phyloP scores from a whole-genome alignment of 2,329 filamentous ascomycete species.

The Onygenales sp. region DNA sequence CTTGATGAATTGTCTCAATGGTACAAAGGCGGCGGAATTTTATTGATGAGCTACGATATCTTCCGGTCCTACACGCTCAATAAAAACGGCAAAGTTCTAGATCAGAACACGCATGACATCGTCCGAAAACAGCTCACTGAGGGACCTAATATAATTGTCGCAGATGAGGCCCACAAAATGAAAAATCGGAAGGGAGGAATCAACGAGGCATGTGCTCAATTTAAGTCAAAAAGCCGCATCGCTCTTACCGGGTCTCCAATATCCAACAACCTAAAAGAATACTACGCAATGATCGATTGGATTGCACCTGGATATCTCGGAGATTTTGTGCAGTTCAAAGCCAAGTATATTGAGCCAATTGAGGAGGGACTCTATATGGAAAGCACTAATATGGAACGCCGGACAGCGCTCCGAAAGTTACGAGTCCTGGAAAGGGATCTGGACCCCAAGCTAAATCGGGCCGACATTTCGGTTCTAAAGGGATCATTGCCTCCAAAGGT shows the following conservation, averaged over 20 bases:
- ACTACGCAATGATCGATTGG: slow-evolving; percentile 83
- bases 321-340: slow-evolving; percentile 54
- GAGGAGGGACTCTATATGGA: slow-evolving; percentile 59
- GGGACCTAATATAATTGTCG: slow-evolving; percentile 62
- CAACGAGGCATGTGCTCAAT: slow-evolving; percentile 44
- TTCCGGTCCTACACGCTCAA: slow-evolving; percentile 43
- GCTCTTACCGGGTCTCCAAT: slow-evolving; percentile 81
- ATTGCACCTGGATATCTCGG: slow-evolving; percentile 72
- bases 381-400: slow-evolving; percentile 47
- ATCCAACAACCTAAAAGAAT: slow-evolving; percentile 74
- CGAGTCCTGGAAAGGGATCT: slow-evolving; percentile 62
- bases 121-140: slow-evolving; percentile 44
- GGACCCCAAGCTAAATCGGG: slow-evolving; percentile 67
- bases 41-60: slow-evolving; percentile 68
- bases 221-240: slow-evolving; percentile 62
- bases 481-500: slow-evolving; percentile 62
- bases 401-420: slow-evolving; percentile 56
- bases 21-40: slow-evolving; percentile 56
- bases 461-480: slow-evolving; percentile 58
- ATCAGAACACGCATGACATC: slow-evolving; percentile 29
- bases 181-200: slow-evolving; percentile 55
- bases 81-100: slow-evolving; percentile 22
- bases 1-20: slow-evolving; percentile 45
- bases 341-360: slow-evolving; percentile 65
- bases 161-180: slow-evolving; percentile 74